phyloP scores from a whole-genome alignment of 371 early-diverging fungal species.

The Mucor velutinosus region DNA sequence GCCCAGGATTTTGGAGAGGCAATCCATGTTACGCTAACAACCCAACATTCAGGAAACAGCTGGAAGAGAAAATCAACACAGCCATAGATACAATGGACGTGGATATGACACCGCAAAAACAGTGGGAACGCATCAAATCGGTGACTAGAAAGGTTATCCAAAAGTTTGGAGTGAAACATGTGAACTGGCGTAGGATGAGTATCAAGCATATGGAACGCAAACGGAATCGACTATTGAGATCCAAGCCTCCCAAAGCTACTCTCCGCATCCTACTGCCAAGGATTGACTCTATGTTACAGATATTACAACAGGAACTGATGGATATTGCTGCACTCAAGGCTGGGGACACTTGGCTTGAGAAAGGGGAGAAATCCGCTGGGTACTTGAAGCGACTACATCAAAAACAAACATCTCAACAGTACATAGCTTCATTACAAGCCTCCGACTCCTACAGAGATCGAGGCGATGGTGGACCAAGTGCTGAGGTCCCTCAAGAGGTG shows the following conservation, averaged over 20 bases:
- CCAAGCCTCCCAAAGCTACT: background rate
- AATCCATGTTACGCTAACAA: background rate
- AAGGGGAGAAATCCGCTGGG: too few species aligned
- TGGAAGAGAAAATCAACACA: background rate
- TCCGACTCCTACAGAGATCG: too few species aligned
- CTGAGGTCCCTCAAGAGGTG: too few species aligned
- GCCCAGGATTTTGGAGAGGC: background rate
- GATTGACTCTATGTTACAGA: background rate
- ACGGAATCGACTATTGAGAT: too few species aligned
- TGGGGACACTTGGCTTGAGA: too few species aligned
- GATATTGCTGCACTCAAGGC: background rate
- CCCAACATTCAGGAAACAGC: background rate
- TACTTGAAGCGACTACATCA: too few species aligned
- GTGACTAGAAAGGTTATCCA: background rate
- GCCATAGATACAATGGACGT: background rate
- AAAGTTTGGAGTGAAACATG: background rate
- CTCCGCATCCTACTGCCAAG: background rate
- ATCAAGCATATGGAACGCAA: too few species aligned
- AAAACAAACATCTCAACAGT: too few species aligned
- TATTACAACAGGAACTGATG: background rate
- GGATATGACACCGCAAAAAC: background rate
- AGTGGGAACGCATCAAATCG: background rate
- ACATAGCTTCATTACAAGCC: too few species aligned
- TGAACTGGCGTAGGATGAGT: too few species aligned
- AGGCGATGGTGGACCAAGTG: too few species aligned